phyloP scores from a whole-genome alignment of 106 monocot species.

The Dioscorea dumetorum region DNA sequence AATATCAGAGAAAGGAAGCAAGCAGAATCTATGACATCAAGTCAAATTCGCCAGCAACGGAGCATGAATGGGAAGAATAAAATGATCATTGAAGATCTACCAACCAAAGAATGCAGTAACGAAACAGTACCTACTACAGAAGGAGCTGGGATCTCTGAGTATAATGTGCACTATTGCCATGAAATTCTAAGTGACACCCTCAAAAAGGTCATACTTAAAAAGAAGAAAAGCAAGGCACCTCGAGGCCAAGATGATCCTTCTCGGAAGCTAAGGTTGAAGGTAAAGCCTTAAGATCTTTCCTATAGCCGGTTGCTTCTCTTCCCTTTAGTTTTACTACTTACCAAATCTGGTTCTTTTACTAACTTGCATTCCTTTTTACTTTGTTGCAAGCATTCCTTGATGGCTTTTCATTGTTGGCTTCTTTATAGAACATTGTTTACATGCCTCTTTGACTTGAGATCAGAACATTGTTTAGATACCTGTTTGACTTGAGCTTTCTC shows the following conservation, averaged over 20 bases:
- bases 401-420: no score
- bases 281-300: slow-evolving; percentile 1
- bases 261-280: slow-evolving; percentile 8
- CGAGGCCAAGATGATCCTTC: neutral
- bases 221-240: slow-evolving; percentile 22
- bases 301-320: neutral
- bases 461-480: no score
- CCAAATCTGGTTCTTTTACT: no score
- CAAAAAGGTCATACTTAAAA: neutral
- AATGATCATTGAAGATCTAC: neutral
- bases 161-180: neutral
- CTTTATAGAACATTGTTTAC: no score
- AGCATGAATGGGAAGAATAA: neutral
- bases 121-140: no score
- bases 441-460: no score
- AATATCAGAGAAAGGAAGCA: slow-evolving; percentile 1
- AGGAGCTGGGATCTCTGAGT: no score
- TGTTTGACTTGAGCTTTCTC: no score
- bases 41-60: neutral
- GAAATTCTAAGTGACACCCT: neutral
- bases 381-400: no score
- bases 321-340: neutral
- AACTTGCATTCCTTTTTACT: no score
- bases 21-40: neutral
- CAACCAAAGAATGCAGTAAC: neutral